Evolutionary conservation across 139 green algal genomes (phyloP).

Genomic region (Chlorella sp.): DNA sequence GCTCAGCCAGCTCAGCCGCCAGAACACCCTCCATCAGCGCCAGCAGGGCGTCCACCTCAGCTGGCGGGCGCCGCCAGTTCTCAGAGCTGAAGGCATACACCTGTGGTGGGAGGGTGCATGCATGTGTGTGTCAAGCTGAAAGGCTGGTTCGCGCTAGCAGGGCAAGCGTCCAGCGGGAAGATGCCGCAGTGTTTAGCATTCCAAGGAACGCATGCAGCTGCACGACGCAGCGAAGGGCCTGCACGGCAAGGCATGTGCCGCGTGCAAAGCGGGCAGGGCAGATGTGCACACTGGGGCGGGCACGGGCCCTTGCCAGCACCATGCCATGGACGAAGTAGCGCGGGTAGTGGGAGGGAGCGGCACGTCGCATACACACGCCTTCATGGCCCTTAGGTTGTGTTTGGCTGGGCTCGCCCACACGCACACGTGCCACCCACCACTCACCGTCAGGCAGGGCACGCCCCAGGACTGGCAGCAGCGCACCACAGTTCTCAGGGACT

Average conservation of each 20-base stretch:
- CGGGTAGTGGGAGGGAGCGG: too few species aligned
- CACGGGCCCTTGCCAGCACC: too few species aligned
- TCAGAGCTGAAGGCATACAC: slow-evolving; percentile 58
- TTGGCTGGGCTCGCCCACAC: too few species aligned
- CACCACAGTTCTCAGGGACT: slow-evolving; percentile 55
- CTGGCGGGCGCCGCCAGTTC: slow-evolving; percentile 61
- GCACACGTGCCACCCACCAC: not conserved
- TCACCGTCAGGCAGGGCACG: slow-evolving; percentile 66
- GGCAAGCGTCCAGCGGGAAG: not conserved
- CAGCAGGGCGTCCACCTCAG: slow-evolving; percentile 63
- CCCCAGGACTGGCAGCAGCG: slow-evolving; percentile 45
- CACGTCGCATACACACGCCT: too few species aligned
- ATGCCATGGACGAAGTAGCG: too few species aligned
- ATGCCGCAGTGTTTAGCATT: not conserved
- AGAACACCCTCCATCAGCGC: slow-evolving; percentile 58
- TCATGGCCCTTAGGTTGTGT: too few species aligned
- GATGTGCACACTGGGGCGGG: too few species aligned
- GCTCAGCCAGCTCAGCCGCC: slow-evolving; percentile 37
- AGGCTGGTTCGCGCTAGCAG: not conserved
- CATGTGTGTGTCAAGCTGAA: not conserved
- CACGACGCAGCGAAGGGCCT: too few species aligned
- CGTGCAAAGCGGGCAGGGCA: too few species aligned
- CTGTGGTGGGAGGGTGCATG: not conserved
- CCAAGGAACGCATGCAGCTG: not conserved
- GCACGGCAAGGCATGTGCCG: not conserved